These are phyloP conservation scores for Vigna trinervia DNA, from an alignment of 306 rosid species.

Conservation along the genomic window DNA sequence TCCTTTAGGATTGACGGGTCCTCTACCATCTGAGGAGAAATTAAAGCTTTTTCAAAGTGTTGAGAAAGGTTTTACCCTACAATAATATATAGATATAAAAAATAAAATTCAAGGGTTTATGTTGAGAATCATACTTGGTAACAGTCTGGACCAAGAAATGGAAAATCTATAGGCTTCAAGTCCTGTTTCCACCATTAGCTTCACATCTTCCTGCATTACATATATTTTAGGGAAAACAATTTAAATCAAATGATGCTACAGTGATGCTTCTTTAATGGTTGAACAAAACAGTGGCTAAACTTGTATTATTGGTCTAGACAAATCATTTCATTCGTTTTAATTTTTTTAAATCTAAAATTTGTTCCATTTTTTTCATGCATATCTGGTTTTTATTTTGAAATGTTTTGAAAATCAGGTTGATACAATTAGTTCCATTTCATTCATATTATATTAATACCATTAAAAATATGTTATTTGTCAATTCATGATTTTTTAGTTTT, in stretches of 20 bases:
- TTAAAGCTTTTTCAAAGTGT: not conserved
- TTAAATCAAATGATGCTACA: not conserved
- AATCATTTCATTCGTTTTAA: no score
- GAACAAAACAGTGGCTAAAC: not conserved
- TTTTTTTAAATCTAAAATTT: no score
- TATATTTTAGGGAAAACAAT: not conserved
- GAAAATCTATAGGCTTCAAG: conserved; percentile 85
- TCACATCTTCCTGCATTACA: conserved; percentile 77
- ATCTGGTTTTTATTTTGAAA: no score
- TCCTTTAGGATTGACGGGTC: conserved; percentile 77
- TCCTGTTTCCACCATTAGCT: conserved; percentile 75
- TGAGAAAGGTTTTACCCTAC: not conserved
- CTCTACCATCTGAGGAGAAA: conserved; percentile 65
- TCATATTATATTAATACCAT: no score
- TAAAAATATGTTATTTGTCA: no score
- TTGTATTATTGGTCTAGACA: not conserved
- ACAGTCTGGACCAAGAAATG: conserved; percentile 88
- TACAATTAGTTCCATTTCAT: no score
- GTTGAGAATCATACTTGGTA: conserved; percentile 59
- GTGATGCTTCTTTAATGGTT: no score
- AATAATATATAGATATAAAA: not conserved
- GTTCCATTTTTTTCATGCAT: no score
- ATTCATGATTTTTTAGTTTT: no score
- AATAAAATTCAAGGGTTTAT: not conserved
- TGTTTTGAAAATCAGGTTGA: no score